Percentiles rank a stretch among this genome's conserved stretches.
phyloP scores from a whole-genome alignment of 2,329 filamentous ascomycete species.

The Aspergillus ustus region DNA sequence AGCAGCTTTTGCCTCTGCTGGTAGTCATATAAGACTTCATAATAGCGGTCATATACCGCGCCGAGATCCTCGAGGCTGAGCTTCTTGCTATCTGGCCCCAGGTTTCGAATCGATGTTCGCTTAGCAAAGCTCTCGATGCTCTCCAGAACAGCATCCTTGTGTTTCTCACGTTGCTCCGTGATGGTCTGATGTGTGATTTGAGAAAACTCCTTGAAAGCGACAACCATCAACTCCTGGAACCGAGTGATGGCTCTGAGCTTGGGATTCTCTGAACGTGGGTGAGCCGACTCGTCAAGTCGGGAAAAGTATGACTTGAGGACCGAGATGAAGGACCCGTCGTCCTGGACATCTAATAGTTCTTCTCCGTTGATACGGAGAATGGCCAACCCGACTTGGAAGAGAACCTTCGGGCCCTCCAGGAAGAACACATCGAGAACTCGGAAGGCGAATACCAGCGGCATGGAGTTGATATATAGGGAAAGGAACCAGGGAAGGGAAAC shows the following conservation, averaged over 20 bases:
- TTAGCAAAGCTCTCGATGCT: constrained; percentile 98
- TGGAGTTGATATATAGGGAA: constrained; percentile 98
- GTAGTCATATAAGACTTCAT: constrained; percentile 86
- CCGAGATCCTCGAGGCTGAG: constrained; percentile 84
- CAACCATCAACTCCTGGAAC: constrained; percentile 98
- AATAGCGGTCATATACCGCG: constrained; percentile 92
- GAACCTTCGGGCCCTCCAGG: constrained; percentile 92
- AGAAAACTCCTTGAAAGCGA: constrained; percentile 97
- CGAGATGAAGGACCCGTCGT: constrained; percentile 96
- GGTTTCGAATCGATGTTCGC: constrained; percentile 91
- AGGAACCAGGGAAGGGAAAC: constrained; percentile 98
- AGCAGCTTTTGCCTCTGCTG: constrained; percentile 80
- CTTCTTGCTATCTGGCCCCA: constrained; percentile 94
- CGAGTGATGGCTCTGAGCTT: constrained; percentile 92
- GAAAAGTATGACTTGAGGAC: constrained; percentile 95
- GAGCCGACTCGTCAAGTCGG: constrained; percentile 89
- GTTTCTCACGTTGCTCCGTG: constrained; percentile 83
- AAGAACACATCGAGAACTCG: constrained; percentile 97
- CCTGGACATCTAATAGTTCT: constrained; percentile 86
- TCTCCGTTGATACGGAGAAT: constrained; percentile 97
- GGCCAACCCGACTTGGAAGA: constrained; percentile 96
- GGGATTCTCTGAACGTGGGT: constrained; percentile 92
- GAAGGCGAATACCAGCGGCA: constrained; percentile 97
- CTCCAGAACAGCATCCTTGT: constrained; percentile 91
- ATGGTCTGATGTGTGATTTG: constrained; percentile 93